Conservation (phyloP, 2,329 filamentous ascomycete genomes). For the Alternaria dauci region DNA sequence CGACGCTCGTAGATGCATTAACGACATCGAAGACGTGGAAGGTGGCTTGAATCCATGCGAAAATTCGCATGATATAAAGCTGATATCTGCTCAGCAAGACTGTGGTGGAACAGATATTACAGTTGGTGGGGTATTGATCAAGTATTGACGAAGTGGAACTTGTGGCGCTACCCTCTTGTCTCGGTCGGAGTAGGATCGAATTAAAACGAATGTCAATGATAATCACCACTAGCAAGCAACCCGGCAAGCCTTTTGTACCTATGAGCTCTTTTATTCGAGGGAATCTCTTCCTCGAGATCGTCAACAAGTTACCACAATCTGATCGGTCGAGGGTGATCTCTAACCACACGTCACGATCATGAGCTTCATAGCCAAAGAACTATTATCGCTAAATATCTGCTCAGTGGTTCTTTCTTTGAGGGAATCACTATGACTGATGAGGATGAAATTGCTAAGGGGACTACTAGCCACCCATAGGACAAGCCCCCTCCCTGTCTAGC, state of each 20-base stretch:
- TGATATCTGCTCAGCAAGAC: neutral
- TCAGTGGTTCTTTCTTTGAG: neutral
- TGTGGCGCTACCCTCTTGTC: neutral
- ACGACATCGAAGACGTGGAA: neutral
- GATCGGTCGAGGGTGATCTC: neutral
- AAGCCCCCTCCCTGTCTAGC: neutral
- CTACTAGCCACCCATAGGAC: neutral
- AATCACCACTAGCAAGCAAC: neutral
- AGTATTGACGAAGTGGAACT: neutral
- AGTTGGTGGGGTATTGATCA: neutral
- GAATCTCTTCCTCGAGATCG: fast-evolving
- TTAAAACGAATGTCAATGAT: neutral
- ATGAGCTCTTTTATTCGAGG: too few relatives aligned
- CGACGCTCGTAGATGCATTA: neutral
- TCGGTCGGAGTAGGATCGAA: neutral
- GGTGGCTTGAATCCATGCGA: neutral
- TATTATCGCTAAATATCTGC: neutral
- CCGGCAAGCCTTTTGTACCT: neutral
- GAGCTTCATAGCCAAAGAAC: neutral
- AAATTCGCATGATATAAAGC: neutral
- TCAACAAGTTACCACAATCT: neutral
- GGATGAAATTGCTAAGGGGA: neutral
- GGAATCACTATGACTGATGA: neutral
- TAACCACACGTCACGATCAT: neutral
- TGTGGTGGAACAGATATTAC: too few relatives aligned